Evolutionary conservation across 2,329 filamentous ascomycete genomes (phyloP).

Genomic region (Hypoxylon sp.): DNA sequence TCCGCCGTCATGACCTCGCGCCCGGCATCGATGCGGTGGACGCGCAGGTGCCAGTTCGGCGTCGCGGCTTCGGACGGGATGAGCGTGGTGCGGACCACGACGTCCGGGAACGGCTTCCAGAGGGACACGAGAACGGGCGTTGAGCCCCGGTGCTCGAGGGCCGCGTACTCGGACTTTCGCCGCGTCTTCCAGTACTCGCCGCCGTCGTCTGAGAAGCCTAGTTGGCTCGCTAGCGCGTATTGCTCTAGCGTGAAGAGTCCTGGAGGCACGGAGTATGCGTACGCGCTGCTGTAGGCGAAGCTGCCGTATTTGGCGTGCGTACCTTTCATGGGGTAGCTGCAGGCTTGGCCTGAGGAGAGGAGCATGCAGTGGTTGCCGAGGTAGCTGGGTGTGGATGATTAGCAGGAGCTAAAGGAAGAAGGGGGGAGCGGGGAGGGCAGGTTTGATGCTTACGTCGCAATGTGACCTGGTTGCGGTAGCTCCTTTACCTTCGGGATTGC

Average conservation of each 20-base stretch:
- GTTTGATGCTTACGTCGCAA: slow-evolving; percentile 66
- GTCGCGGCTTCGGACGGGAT: slow-evolving; percentile 71
- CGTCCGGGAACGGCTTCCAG: slow-evolving; percentile 80
- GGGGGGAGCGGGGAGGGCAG: background rate
- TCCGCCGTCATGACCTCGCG: slow-evolving; percentile 79
- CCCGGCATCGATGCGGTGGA: slow-evolving; percentile 72
- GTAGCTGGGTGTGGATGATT: slow-evolving; percentile 59
- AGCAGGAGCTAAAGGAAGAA: slow-evolving; percentile 6
- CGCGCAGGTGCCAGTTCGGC: slow-evolving; percentile 79
- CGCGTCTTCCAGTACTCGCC: slow-evolving; percentile 85
- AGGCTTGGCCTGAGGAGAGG: slow-evolving; percentile 83
- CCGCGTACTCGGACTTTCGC: slow-evolving; percentile 75
- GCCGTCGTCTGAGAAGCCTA: slow-evolving; percentile 82
- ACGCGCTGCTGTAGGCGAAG: slow-evolving; percentile 83
- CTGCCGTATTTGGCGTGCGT: slow-evolving; percentile 86
- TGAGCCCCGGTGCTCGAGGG: slow-evolving; percentile 70
- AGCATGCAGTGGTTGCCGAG: slow-evolving; percentile 83
- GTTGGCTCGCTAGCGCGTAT: slow-evolving; percentile 80
- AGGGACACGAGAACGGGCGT: slow-evolving; percentile 75
- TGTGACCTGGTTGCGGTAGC: slow-evolving; percentile 79
- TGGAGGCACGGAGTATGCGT: slow-evolving; percentile 83
- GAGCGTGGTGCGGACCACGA: slow-evolving; percentile 75
- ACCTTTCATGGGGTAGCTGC: slow-evolving; percentile 85
- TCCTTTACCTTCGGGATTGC: slow-evolving; percentile 72
- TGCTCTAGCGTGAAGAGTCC: slow-evolving; percentile 83